Conservation (phyloP, 257 asterid genomes). For the Penstemon barbatus region DNA sequence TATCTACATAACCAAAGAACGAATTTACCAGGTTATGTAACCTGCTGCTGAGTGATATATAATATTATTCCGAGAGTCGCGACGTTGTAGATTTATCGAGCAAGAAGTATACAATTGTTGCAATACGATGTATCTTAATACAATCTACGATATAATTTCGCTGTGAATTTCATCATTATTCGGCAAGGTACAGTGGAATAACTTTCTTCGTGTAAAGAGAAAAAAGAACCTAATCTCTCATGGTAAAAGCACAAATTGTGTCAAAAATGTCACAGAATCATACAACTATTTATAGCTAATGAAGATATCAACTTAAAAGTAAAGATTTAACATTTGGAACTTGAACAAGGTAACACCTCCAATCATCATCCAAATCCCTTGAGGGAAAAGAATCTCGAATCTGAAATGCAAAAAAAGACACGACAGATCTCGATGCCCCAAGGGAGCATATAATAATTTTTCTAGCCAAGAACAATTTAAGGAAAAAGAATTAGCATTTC, state of each 20-base stretch:
- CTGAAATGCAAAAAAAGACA: constrained; percentile 12
- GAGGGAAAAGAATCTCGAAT: constrained; percentile 15
- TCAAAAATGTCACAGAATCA: not conserved
- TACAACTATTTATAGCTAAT: not conserved
- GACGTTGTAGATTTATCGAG: not conserved
- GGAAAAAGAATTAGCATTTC: not conserved
- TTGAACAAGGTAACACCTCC: constrained; percentile 14
- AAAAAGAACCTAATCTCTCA: no score
- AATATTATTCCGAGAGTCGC: not conserved
- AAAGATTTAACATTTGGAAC: constrained; percentile 14
- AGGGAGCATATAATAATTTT: not conserved
- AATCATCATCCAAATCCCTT: constrained; percentile 15
- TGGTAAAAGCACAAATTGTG: not conserved
- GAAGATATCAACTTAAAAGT: constrained; percentile 3
- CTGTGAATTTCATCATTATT: not conserved
- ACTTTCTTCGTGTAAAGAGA: no score
- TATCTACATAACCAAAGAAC: no score
- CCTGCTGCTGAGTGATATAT: not conserved
- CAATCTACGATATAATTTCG: not conserved
- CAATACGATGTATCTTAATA: not conserved
- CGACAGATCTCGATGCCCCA: constrained; percentile 21
- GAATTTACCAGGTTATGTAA: not conserved
- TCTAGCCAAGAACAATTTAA: not conserved
- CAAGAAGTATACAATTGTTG: not conserved
- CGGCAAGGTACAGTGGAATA: not conserved